phyloP scores from a whole-genome alignment of 2,329 filamentous ascomycete genomes.

The Fusarium sp. region DNA sequence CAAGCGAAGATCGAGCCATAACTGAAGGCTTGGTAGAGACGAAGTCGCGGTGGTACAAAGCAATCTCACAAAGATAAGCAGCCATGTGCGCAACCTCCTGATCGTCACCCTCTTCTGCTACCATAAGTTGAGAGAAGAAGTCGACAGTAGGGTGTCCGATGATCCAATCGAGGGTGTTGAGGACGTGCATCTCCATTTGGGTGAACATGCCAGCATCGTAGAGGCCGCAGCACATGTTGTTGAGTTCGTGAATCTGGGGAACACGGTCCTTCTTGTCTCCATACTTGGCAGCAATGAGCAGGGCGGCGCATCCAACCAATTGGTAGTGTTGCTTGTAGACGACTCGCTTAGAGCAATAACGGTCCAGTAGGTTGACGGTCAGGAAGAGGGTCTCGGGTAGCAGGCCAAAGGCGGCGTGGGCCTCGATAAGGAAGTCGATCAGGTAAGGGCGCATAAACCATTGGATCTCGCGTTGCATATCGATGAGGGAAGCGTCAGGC shows the following conservation, averaged over 20 bases:
- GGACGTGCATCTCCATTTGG: slow-evolving; percentile 99
- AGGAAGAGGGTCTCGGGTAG: slow-evolving; percentile 96
- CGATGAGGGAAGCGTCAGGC: slow-evolving; percentile 96
- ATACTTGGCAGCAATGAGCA: slow-evolving; percentile 98
- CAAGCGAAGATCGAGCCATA: slow-evolving; percentile 88
- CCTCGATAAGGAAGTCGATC: slow-evolving; percentile 97
- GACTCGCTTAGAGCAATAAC: slow-evolving; percentile 96
- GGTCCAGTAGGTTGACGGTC: slow-evolving; percentile 93
- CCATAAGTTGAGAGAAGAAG: slow-evolving; percentile 88
- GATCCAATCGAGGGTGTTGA: slow-evolving; percentile 96
- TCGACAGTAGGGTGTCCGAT: slow-evolving; percentile 97
- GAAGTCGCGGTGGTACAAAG: slow-evolving; percentile 96
- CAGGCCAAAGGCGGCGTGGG: slow-evolving; percentile 92
- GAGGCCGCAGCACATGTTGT: slow-evolving; percentile 98
- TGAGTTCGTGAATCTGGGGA: slow-evolving; percentile 95
- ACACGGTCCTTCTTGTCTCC: slow-evolving; percentile 98
- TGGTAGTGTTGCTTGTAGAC: slow-evolving; percentile 99
- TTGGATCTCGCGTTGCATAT: slow-evolving; percentile 98
- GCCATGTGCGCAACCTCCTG: slow-evolving; percentile 94
- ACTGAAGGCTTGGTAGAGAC: slow-evolving; percentile 91
- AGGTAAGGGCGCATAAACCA: slow-evolving; percentile 99
- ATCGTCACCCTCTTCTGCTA: slow-evolving; percentile 82
- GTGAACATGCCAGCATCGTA: slow-evolving; percentile 99
- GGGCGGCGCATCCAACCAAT: slow-evolving; percentile 92
- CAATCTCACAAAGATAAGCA: slow-evolving; percentile 92